Evolutionary conservation across 495 filamentous ascomycete species (phyloP), one percentile per base, ranked within the genome.

Genomic region (Penicillium maclennaniae): DNA sequence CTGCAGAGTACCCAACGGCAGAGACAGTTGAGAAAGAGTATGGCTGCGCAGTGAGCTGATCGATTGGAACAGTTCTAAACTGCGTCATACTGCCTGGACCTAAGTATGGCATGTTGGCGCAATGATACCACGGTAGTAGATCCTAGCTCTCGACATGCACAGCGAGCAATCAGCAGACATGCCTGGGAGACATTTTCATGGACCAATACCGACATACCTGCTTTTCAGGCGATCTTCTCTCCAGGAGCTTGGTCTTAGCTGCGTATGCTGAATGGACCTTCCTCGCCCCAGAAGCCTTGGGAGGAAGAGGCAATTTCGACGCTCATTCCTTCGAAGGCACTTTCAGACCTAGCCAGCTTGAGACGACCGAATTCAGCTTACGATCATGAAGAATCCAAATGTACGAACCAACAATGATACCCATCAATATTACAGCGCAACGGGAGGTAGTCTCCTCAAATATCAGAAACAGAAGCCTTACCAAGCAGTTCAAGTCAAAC

Each of bases 1-100:
- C 62, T 92, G 67, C 87, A 92, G 70, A 76, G 72, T 50, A 76
- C 65, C 46, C 80, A 88, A 72, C 70, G 78, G 67, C 81, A 91
- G 71, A 78, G 88, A 56, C 87, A 91, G 66, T 67, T 92, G 72
- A 80, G 88, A 69, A 89, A 86, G 85, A 91, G 87, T 65, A 86
- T 91, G 83, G 86, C 76, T 46, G 72, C 75, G 37, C 61, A 72
- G 56, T 76, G 62, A 70, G 34, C 7, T 19, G 17, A 8, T 2
- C 26, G 7, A 15, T 31, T 16, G 43, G 12, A 16, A 45, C 17
- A 44, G 25, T 12, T 23, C 20, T 6, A 23, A 44, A 44, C 27
- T 19, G 38, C 38, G 8, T 40, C n/a, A 20, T 2, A 40, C 9
- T 40, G 38, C 16, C 12, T n/a, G 16, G 19, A 40, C 38, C 12